Base-by-base conservation (phyloP, 257 asterid genomes). In the Agastache rugosa region DNA sequence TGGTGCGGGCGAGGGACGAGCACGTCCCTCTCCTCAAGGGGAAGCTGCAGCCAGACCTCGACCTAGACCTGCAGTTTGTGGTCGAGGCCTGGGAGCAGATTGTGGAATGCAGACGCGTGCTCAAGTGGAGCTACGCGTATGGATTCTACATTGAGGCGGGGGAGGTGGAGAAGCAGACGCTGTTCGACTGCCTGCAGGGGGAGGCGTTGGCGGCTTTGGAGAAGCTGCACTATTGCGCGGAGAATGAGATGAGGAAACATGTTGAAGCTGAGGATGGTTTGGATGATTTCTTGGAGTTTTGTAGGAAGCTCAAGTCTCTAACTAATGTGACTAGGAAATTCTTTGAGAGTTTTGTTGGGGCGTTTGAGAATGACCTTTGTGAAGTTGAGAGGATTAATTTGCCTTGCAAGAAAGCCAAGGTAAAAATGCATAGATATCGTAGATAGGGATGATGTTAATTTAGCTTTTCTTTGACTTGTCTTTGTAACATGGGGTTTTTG, bases 81-180 rank as follows among this genome's bases (percentile, higher is more conserved):
- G 7, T 20, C 1, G 81, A 78, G 17, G 90, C 90, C 1, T 83
- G 88, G 92, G 61, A 67, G 5, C 93, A 87, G 77, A 80, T 87
- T 2, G 83, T 77, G 11, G 88, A 86, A 53, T 86, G 91, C 35
- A 77, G 88, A 71, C 74, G 89, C 10, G 80, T 84, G 2, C 23
- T 88, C 51, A 85, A 82, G 20, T 88, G 93, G 93, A 44, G 75
- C 1, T 85, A 81, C 5, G 84, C 56, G 0, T 81, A 80, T 25
- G 89, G 89, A 6, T 88, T 62, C 51, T 86, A 75, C 72, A 2
- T 84, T 51, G 17, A 60, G 1, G 45, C 4, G 12, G 11, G 44
- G 44, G 44, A 39, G 44, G 12, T 5, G 11, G 81, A 75, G n/a
- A 59, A 77, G 34, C 34, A 1, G 58, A 8, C n/a, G 1, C 29